A percentile compares a stretch with the other conserved stretches of the same genome.
These are phyloP conservation scores for Hyaloperonospora brassicae DNA, from an alignment of 352 stramenopile genomes.

Conservation along the genomic window DNA sequence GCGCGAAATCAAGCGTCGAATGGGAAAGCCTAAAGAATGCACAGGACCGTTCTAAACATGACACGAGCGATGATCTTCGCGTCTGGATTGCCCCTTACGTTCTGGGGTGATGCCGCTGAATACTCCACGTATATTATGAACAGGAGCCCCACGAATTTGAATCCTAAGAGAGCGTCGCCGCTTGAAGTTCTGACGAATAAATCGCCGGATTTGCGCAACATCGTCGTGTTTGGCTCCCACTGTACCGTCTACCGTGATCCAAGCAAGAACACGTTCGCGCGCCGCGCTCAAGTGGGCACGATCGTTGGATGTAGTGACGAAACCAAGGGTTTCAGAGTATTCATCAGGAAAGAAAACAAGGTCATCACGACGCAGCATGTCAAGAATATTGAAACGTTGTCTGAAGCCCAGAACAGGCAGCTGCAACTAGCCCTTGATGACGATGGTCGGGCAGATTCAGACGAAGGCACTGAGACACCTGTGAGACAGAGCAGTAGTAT, in stretches of 20 bases:
- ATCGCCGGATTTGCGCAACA: background rate
- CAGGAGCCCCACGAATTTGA: slow-evolving; percentile 12
- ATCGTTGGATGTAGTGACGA: slow-evolving; percentile 15
- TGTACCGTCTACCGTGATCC: slow-evolving; percentile 14
- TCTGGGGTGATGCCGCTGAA: slow-evolving; percentile 23
- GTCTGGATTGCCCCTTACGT: slow-evolving; percentile 12
- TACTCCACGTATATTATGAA: slow-evolving; percentile 28
- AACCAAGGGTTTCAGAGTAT: slow-evolving; percentile 13
- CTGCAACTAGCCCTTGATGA: background rate
- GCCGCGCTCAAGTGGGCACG: slow-evolving; percentile 2
- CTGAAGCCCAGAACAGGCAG: background rate
- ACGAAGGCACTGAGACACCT: background rate
- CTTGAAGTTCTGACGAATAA: no score
- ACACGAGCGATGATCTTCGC: slow-evolving; percentile 18
- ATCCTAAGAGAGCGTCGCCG: slow-evolving; percentile 6
- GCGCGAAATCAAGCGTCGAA: no score
- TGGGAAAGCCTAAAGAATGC: no score
- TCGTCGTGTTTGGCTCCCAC: slow-evolving; percentile 12
- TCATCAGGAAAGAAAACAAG: background rate
- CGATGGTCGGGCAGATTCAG: background rate
- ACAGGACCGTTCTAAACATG: background rate
- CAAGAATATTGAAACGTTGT: background rate
- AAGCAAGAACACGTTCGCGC: slow-evolving; percentile 7
- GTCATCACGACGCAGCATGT: slow-evolving; percentile 1
- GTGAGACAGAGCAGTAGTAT: background rate